Conservation (phyloP, 2,329 filamentous ascomycete genomes). For the Ploettnerulaceae sp. region DNA sequence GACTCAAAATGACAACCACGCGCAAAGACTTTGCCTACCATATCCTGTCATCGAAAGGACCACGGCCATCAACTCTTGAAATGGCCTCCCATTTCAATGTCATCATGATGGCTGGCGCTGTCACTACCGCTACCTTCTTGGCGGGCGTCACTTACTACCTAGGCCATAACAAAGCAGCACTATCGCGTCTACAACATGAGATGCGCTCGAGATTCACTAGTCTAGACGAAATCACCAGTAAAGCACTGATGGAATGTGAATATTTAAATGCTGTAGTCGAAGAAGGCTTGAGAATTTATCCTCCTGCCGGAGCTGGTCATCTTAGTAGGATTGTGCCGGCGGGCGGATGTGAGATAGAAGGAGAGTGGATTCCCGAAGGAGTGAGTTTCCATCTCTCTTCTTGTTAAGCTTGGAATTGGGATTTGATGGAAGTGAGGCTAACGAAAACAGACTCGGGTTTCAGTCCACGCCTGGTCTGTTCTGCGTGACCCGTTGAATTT, state of each 20-base stretch:
- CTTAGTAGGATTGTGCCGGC: slow-evolving; percentile 19
- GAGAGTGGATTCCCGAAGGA: slow-evolving; percentile 24
- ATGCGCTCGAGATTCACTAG: slow-evolving; percentile 9
- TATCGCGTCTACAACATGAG: slow-evolving; percentile 16
- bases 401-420: not conserved
- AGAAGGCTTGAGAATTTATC: slow-evolving; percentile 20
- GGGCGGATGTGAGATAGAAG: slow-evolving; percentile 20
- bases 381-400: slow-evolving; percentile 8
- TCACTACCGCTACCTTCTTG: slow-evolving; percentile 21
- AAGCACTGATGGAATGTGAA: slow-evolving; percentile 13
- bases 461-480: slow-evolving; percentile 24
- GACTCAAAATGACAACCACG: slow-evolving; percentile 9
- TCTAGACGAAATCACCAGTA: slow-evolving; percentile 13
- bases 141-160: slow-evolving; percentile 21
- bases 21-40: slow-evolving; percentile 23
- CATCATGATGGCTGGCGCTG: slow-evolving; percentile 23
- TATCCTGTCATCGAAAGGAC: slow-evolving; percentile 19
- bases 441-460: slow-evolving; percentile 21
- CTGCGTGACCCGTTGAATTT: slow-evolving; percentile 20
- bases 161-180: slow-evolving; percentile 8
- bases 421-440: not conserved
- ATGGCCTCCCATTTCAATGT: slow-evolving; percentile 23
- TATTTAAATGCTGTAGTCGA: slow-evolving; percentile 19
- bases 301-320: slow-evolving; percentile 19
- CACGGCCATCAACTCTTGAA: slow-evolving; percentile 18